Conservation (phyloP, 768 basidiomycete species). For the Termitomyces titanicus region DNA sequence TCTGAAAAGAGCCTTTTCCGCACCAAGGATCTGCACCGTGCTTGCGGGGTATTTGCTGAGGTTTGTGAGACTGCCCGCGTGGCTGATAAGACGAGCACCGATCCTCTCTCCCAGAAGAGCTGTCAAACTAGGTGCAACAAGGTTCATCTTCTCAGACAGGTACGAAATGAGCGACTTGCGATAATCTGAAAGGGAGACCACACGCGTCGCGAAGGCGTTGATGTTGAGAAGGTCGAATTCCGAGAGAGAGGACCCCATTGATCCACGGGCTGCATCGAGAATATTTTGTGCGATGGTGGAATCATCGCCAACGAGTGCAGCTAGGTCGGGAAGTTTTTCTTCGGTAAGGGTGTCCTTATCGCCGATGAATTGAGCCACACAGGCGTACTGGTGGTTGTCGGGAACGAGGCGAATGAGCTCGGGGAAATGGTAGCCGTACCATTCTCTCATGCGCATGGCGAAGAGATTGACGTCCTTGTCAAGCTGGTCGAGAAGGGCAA, state of each 20-base stretch:
- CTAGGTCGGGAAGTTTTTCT: slow-evolving; percentile 75
- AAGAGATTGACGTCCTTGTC: slow-evolving; percentile 99
- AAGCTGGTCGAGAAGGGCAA: slow-evolving; percentile 95
- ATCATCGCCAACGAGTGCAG: slow-evolving; percentile 81
- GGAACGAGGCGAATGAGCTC: slow-evolving; percentile 91
- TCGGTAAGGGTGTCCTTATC: slow-evolving; percentile 81
- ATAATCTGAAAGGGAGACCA: slow-evolving; percentile 91
- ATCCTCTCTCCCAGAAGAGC: slow-evolving; percentile 90
- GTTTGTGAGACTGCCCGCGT: slow-evolving; percentile 95
- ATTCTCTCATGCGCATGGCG: slow-evolving; percentile 96
- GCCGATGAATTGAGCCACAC: slow-evolving; percentile 79
- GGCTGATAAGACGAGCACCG: slow-evolving; percentile 88
- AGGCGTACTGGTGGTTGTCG: slow-evolving; percentile 94
- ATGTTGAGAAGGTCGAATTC: slow-evolving; percentile 97
- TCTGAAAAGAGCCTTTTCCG: slow-evolving; percentile 96
- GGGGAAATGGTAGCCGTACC: slow-evolving; percentile 99
- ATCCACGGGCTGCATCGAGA: slow-evolving; percentile 89
- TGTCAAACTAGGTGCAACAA: slow-evolving; percentile 90
- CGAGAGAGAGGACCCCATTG: slow-evolving; percentile 89
- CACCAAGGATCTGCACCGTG: slow-evolving; percentile 96
- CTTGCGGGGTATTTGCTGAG: slow-evolving; percentile 97
- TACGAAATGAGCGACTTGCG: slow-evolving; percentile 87
- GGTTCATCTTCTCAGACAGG: slow-evolving; percentile 95
- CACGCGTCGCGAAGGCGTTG: slow-evolving; percentile 83
- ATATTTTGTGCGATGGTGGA: slow-evolving; percentile 86